Evolutionary conservation across 73 alveolate species (phyloP), one percentile per base, ranked within the genome.

Genomic region (Paramecium tetraurelia): DNA sequence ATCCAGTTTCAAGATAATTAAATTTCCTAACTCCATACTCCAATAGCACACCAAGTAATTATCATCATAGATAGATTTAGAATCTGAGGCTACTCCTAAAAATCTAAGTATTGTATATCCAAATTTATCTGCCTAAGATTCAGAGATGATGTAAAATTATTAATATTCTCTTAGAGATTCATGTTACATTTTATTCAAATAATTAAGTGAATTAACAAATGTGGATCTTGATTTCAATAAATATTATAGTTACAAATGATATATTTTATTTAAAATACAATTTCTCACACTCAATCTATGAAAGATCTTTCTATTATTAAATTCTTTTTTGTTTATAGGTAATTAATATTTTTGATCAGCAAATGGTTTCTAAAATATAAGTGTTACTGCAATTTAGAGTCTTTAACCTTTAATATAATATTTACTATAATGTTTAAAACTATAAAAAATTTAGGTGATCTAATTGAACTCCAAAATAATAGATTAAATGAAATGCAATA

Each of bases 231-330:
- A 72, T 33, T 72, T 72, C 86, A 72, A 33, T 36, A 72, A 63
- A 33, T 63, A 36, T 36, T 72, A 72, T 72, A 72, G 86, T 72
- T 72, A 72, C 86, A 72, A 72, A 72, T 72, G 59, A 72, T 31
- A 21, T 36, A 72, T 36, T 5, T 36, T 36, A 22, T 11, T 12
- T 2, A 22, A 31, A 53, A 59, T 12, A 59, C 76, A 58, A 6
- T 22, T 27, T 58, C 76, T 58, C 76, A 58, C 7, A 5, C 8
- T 48, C 10, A 16, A 48, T 48, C 59, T 53, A 3, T 11, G 22
- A 48, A 48, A 3, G 22, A 48, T 48, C 18, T 48, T 48, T 16
- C 14, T 48, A 3, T 16, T 4, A 48, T 48, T 46, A 14, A 48
- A 5, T 48, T 48, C 59, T 48, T 48, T 41, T 48, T 53, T 18